A percentile compares a stretch with the other conserved stretches of the same genome.
Conservation (phyloP, 352 stramenopile genomes). For the Phytophthora multivora region DNA sequence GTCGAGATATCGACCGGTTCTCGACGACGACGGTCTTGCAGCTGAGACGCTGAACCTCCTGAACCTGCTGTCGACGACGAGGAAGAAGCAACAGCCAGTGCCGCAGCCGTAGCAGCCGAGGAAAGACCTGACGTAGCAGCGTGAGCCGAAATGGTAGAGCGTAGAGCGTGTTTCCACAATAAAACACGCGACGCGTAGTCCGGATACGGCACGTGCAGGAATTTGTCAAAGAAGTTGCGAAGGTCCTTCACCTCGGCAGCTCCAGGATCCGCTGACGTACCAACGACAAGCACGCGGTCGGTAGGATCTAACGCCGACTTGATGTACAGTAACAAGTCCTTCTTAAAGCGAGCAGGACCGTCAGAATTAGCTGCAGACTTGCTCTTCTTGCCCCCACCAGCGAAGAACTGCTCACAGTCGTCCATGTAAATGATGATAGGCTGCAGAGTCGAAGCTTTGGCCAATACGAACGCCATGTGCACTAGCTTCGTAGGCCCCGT, state of each 20-base stretch:
- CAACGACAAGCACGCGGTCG: constrained; percentile 93
- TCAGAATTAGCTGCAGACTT: constrained; percentile 66
- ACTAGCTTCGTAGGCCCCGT: constrained; percentile 91
- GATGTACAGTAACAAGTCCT: constrained; percentile 93
- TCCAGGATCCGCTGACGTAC: constrained; percentile 85
- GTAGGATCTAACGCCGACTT: constrained; percentile 87
- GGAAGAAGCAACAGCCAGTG: constrained; percentile 28
- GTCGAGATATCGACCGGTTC: constrained; percentile 87
- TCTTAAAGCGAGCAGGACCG: constrained; percentile 90
- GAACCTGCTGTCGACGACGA: constrained; percentile 15
- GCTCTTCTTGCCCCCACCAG: constrained; percentile 79
- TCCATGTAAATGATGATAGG: constrained; percentile 96
- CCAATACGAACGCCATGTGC: constrained; percentile 94
- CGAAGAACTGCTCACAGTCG: constrained; percentile 91
- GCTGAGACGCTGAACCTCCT: constrained; percentile 4
- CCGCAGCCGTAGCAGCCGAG: constrained; percentile 15
- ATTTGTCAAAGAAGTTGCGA: constrained; percentile 92
- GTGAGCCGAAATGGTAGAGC: constrained; percentile 50
- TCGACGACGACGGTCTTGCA: constrained; percentile 21
- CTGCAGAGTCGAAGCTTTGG: constrained; percentile 82
- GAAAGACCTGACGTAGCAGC: constrained; percentile 34
- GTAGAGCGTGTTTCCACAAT: constrained; percentile 88
- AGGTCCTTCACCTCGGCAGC: constrained; percentile 88
- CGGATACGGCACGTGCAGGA: constrained; percentile 92
- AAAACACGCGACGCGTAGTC: constrained; percentile 91